Base-by-base conservation (phyloP, 2,329 filamentous ascomycete species). In the Ophioceras dolichostomum region DNA sequence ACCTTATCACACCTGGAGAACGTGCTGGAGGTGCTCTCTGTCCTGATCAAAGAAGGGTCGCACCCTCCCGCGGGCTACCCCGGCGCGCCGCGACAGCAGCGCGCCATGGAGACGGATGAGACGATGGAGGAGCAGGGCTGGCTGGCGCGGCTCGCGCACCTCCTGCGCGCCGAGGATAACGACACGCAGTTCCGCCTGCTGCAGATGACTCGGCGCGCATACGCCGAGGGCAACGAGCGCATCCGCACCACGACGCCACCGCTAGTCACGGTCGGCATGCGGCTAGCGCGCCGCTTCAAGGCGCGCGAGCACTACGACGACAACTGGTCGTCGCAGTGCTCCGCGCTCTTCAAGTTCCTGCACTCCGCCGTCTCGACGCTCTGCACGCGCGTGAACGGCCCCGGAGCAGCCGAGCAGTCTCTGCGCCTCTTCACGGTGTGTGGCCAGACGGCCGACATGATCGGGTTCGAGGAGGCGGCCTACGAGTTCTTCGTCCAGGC, bases 401-500 rank as follows among this genome's bases (percentile, higher is more conserved):
- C 78, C 8, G 83, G 83, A 19, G 82, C 85, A 10, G 85, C 89
- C 1, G 91, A 98, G 54, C 73, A 98, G 16, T 79, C 85, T 1
- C 70, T 98, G 34, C 83, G 91, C 3, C 68, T 96, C 13, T 98
- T 96, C 56, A 81, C 91, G 48, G 79, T 84, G 30, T 93, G 87
- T 52, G 91, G 91, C 17, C 88, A 95, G 62, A 83, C 93, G 22
- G 88, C 91, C 10, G 88, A 95, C 50, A 80, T 91, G 58, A 85
- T 79, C 10, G 83, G 83, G 2, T 93, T 94, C 48, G 89, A 98
- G 56, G 91, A 98, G 61, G 86, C 94, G 30, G 83, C 87, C 10
- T 98, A 98, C 57, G 91, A 98, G 55, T 98, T 93, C 64, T 96
- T 95, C 49, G 91, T 91, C 0, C 91, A 98, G 58, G 89, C 91